These are phyloP conservation scores for Ceratobasidium sp. DNA, from an alignment of 1,284 basidiomycete species.

Conservation along the genomic window DNA sequence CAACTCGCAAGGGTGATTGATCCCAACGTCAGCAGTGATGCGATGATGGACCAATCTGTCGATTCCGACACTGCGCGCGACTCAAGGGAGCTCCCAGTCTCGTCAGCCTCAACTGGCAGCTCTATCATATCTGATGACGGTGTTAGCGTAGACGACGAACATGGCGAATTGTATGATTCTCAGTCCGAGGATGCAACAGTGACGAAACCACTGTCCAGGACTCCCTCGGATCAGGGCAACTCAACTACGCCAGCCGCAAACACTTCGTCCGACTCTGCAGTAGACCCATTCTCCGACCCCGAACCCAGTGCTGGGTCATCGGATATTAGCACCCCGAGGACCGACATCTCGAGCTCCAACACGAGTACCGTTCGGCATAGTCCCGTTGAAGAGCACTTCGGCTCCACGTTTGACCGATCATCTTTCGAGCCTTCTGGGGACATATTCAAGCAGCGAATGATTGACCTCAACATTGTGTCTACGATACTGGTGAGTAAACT, in stretches of 20 bases:
- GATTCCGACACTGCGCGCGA: slow-evolving; percentile 56
- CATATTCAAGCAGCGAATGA: slow-evolving; percentile 79
- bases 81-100: slow-evolving; percentile 80
- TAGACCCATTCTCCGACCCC: slow-evolving; percentile 46
- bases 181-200: slow-evolving; percentile 46
- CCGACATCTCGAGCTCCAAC: slow-evolving; percentile 34
- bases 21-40: slow-evolving; percentile 63
- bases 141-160: slow-evolving; percentile 74
- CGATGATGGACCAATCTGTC: slow-evolving; percentile 47
- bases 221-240: slow-evolving; percentile 22
- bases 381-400: slow-evolving; percentile 28
- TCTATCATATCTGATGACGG: slow-evolving; percentile 74
- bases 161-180: slow-evolving; percentile 69
- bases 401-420: slow-evolving; percentile 13
- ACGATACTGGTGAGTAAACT: slow-evolving; percentile 75
- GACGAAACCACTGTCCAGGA: slow-evolving; percentile 20
- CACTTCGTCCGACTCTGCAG: slow-evolving; percentile 8
- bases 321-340: slow-evolving; percentile 28
- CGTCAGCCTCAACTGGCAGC: slow-evolving; percentile 65
- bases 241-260: slow-evolving; percentile 27
- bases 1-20: slow-evolving; percentile 85
- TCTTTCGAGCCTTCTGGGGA: slow-evolving; percentile 67
- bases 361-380: slow-evolving; percentile 38
- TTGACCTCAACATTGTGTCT: slow-evolving; percentile 78
- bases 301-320: slow-evolving; percentile 24